Evolutionary conservation across 768 basidiomycete species (phyloP).

Genomic region (Mycena maculata): DNA sequence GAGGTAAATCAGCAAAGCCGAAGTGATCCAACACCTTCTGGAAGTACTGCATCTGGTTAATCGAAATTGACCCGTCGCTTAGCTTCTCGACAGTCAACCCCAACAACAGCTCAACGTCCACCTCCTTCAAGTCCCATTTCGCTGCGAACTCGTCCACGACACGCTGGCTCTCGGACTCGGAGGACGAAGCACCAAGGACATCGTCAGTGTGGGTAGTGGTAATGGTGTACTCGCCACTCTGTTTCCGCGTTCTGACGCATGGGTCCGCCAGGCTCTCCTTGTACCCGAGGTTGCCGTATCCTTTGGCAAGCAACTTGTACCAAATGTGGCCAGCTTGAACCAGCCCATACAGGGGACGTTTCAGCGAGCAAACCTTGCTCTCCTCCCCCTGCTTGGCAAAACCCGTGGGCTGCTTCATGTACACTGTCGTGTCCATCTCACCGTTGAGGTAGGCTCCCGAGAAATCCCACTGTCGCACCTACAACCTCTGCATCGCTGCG

Average conservation of each 20-base stretch:
- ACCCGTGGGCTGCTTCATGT: conserved; percentile 13
- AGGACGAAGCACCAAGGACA: conserved; percentile 15
- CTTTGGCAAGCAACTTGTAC: no score
- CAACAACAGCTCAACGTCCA: no score
- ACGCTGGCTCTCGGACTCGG: neutral
- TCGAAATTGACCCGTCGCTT: no score
- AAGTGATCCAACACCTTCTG: no score
- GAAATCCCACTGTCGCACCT: conserved; percentile 7
- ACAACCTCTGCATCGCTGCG: neutral
- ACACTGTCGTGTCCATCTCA: conserved; percentile 4
- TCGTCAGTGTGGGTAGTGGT: no score
- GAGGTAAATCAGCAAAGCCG: neutral
- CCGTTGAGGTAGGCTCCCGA: no score
- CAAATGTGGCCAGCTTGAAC: conserved; percentile 2
- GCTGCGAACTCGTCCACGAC: neutral
- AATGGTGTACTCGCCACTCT: no score
- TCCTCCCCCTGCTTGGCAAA: conserved; percentile 21
- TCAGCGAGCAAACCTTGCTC: conserved; percentile 5
- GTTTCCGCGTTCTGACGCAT: no score
- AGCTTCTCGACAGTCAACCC: no score
- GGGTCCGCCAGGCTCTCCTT: no score
- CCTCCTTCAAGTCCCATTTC: neutral
- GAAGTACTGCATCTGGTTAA: conserved; percentile 6
- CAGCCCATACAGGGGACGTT: neutral
- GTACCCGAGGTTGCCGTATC: no score